phyloP scores from a whole-genome alignment of 495 filamentous ascomycete genomes.

The Talaromyces thailandensis region DNA sequence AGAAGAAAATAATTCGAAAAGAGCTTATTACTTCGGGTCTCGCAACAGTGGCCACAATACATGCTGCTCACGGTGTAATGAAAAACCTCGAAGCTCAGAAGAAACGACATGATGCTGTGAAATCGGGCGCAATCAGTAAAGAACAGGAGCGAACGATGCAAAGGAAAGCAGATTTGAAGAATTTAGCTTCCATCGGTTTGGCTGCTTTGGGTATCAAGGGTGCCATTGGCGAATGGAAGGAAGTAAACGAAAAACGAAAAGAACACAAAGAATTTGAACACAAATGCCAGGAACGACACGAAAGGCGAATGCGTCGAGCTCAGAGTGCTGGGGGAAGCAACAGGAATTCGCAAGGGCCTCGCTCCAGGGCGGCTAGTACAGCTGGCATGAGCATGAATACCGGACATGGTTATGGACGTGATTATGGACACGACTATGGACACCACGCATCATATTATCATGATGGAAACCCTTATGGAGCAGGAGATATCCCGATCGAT shows the following conservation, averaged over 20 bases:
- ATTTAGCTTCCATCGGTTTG: conserved; percentile 71
- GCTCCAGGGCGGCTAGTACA: background rate
- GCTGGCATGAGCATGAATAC: conserved; percentile 5
- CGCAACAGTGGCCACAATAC: conserved; percentile 81
- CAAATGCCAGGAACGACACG: conserved; percentile 32
- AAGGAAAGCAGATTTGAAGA: conserved; percentile 63
- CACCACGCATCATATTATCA: conserved; percentile 10
- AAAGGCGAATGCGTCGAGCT: conserved; percentile 15
- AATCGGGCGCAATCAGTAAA: conserved; percentile 62
- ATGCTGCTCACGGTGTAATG: conserved; percentile 75
- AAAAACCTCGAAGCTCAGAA: conserved; percentile 67
- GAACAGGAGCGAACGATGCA: conserved; percentile 69
- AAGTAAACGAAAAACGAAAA: conserved; percentile 52
- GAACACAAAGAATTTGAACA: conserved; percentile 43
- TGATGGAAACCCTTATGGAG: conserved; percentile 14
- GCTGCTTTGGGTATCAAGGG: conserved; percentile 82
- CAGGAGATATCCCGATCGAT: background rate
- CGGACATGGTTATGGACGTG: conserved; percentile 14
- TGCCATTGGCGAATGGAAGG: conserved; percentile 66
- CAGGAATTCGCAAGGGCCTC: background rate
- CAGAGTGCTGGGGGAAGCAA: background rate
- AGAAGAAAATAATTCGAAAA: conserved; percentile 75
- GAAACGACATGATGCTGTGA: conserved; percentile 57
- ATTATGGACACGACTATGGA: conserved; percentile 9
- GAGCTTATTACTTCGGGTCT: conserved; percentile 75